Base-by-base conservation (phyloP, 2,329 filamentous ascomycete species). In the Macrophomina tecta region DNA sequence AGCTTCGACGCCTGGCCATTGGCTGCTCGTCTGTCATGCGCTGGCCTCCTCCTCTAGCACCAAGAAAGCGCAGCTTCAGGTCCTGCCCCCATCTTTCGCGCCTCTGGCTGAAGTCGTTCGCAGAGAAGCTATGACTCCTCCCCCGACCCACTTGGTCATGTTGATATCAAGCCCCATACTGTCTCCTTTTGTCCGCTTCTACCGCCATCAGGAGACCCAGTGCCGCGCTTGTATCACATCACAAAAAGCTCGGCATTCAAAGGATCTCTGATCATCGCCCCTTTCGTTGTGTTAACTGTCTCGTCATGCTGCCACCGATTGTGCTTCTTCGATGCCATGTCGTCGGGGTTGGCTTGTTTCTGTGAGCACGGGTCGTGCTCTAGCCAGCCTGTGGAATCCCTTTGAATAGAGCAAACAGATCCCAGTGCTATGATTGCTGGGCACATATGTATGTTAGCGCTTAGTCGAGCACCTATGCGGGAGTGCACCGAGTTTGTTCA, bases 51-150 rank as follows among this genome's bases (percentile, higher is more conserved):
- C 16, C 32, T 28, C 34, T 14, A 49, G 30, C 58, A 62, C 58
- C 12, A 28, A 28, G 7, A 36, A 23, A 46, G 14, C 9, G 14
- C 16, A 49, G 58, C 58, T 42, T 48, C 42, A 61, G 30, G n/a
- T 36, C 16, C 23, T 28, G 11, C 9, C 28, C 8, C 48, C 14
- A 14, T 16, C 8, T n/a, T 23, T 38, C 58, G 30, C 11, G 18
- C 16, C 45, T 62, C 45, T 38, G 58, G 45, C 45, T 23, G n/a
- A 4, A 11, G 9, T 7, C 5, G 38, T 18, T 60, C 45, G 38
- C 56, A 36, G 42, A 34, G 58, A 62, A 62, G 58, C 58, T 40
- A 49, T 62, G 58, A 62, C 45, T 62, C 58, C 58, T 62, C 30
- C 9, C 18, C 45, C n/a, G 58, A 38, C 42, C 58, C 58, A 62